Base-by-base conservation (phyloP, 2,329 filamentous ascomycete genomes). In the Ophiosphaerella korrae region DNA sequence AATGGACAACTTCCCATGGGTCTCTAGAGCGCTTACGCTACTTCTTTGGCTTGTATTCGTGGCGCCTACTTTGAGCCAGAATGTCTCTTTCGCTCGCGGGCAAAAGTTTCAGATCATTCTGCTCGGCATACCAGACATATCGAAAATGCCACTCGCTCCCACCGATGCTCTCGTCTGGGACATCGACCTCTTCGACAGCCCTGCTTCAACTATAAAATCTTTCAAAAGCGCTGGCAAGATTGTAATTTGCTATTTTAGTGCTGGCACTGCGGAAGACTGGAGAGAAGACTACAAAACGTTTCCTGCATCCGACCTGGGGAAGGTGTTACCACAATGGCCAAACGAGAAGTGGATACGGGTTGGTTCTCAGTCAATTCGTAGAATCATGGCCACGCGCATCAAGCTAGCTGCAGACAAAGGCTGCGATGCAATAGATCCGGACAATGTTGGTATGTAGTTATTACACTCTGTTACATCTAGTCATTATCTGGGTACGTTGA, bases 201-300 rank as follows among this genome's bases (percentile, higher is more conserved):
- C 63, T 8, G 49, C 48, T 7, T 52, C 64, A 13, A 59, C 55
- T 1, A 60, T 70, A 26, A 36, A 29, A 35, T 31, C 56, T 23
- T 47, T 70, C 24, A 64, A 71, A 33, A 45, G 50, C 5, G 37
- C 58, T 21, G 67, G 67, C 8, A 68, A 68, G 47, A 59, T 51
- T 26, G 64, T 70, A 24, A 66, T 70, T 16, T 69, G 67, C 42
- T 71, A 71, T 33, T 70, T 70, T 50, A 69, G 64, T 49, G 68
- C 67, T 11, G 68, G 67, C 5, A 67, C 63, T 3, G 56, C 48
- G 36, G 67, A 70, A 42, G 55, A 68, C 32, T 71, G 67, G 66
- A 57, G 68, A 37, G 55, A 62, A 16, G 68, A 69, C 51, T 64
- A 58, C 32, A 57, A 49, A 18, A 50, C 59, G 12, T 66, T 71